Conservation (phyloP, 2,329 filamentous ascomycete genomes). For the Dactylellina cionopaga region DNA sequence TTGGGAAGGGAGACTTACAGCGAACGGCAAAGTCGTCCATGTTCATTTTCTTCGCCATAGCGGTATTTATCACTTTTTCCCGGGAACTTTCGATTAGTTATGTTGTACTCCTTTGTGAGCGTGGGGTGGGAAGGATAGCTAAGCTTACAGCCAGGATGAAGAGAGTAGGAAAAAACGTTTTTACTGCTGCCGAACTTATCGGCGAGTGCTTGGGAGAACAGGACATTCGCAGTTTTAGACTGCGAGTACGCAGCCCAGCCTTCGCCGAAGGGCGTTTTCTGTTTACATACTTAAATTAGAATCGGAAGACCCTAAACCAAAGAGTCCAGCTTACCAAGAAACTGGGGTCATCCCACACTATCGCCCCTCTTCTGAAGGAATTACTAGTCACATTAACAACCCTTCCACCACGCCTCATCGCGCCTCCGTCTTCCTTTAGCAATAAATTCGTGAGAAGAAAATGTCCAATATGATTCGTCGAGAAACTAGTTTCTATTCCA, state of each 20-base stretch:
- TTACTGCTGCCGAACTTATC: conserved; percentile 58
- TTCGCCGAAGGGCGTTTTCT: conserved; percentile 59
- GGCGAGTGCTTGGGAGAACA: conserved; percentile 63
- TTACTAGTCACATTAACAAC: conserved; percentile 64
- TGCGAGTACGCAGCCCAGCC: conserved; percentile 65
- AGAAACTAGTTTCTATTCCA: conserved; percentile 61
- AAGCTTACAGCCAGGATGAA: conserved; percentile 62
- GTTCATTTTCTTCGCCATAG: conserved; percentile 56
- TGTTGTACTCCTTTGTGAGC: no score
- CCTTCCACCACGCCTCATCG: conserved; percentile 51
- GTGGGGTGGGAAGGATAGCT: background rate
- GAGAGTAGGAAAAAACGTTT: conserved; percentile 60
- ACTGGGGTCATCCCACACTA: conserved; percentile 64
- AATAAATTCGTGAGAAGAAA: conserved; percentile 62
- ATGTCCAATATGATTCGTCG: conserved; percentile 61
- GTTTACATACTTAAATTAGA: no score
- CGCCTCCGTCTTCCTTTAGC: conserved; percentile 57
- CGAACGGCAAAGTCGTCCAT: conserved; percentile 34
- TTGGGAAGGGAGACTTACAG: background rate
- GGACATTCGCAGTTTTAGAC: conserved; percentile 67
- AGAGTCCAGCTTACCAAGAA: conserved; percentile 61
- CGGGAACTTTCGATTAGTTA: background rate
- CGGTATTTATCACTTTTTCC: conserved; percentile 47
- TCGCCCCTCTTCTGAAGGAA: conserved; percentile 62
- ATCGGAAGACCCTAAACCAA: no score